These are phyloP conservation scores for Pelagomonas calceolata DNA, from an alignment of 108 stramenopile species.

Conservation along the genomic window DNA sequence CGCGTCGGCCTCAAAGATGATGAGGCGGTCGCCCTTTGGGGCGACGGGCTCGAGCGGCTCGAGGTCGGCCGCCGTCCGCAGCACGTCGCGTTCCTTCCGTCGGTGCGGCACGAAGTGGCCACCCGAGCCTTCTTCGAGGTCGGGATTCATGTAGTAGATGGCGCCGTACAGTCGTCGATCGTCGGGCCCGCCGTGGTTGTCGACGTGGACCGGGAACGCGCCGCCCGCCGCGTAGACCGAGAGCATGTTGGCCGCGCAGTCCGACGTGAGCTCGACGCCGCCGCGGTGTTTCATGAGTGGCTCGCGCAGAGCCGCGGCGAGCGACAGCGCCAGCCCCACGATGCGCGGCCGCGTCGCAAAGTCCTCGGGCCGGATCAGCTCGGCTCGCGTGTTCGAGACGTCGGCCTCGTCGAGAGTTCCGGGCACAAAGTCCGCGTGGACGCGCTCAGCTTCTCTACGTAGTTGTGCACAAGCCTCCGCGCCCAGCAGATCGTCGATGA, in stretches of 20 bases:
- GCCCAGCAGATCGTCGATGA: background rate
- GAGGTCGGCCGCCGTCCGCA: background rate
- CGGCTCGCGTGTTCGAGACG: background rate
- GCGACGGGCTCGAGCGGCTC: background rate
- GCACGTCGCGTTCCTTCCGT: background rate
- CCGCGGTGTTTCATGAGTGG: too few species aligned
- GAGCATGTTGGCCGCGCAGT: too few species aligned
- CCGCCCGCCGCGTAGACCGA: background rate
- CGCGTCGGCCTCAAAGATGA: background rate
- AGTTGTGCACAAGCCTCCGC: background rate
- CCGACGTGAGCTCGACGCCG: background rate
- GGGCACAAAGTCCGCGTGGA: background rate
- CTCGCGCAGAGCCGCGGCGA: background rate
- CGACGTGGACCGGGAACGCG: background rate
- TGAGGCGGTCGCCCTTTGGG: background rate
- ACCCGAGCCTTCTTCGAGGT: background rate
- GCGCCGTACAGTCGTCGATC: background rate
- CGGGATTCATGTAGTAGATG: background rate
- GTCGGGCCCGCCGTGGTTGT: background rate
- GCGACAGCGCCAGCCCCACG: background rate
- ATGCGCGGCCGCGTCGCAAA: too few species aligned
- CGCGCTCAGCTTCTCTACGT: background rate
- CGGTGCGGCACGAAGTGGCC: background rate
- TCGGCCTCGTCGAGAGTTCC: background rate
- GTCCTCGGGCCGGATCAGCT: background rate